phyloP scores from a whole-genome alignment of 2,329 filamentous ascomycete species.

The Endothia cerciana region DNA sequence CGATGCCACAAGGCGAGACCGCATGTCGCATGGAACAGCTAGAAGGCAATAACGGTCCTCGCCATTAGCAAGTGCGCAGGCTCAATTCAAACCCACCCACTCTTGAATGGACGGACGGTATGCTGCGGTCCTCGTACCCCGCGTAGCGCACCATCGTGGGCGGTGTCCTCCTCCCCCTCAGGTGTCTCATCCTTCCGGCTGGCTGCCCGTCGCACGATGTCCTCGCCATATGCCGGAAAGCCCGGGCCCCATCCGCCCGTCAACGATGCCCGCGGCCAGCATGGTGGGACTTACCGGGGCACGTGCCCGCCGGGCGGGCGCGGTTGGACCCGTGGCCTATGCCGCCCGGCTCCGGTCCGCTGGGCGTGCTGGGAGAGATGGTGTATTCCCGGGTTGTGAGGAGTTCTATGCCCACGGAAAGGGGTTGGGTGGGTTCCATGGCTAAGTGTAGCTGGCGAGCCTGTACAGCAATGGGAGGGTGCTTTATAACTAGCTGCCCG shows the following conservation, averaged over 20 bases:
- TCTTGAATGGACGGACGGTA: no score
- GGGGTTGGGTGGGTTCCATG: neutral
- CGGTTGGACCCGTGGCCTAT: neutral
- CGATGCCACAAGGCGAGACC: no score
- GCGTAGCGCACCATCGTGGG: no score
- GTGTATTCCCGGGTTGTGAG: neutral
- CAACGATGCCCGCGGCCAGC: neutral
- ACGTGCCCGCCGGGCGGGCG: neutral
- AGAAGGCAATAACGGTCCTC: no score
- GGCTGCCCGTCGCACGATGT: no score
- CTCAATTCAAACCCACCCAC: no score
- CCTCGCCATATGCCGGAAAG: no score
- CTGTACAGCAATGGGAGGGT: neutral
- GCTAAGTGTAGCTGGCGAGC: neutral
- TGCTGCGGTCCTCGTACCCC: no score
- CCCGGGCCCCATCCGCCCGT: neutral
- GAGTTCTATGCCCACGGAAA: neutral
- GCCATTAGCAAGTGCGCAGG: no score
- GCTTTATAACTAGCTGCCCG: neutral
- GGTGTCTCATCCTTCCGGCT: no score
- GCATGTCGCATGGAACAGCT: no score
- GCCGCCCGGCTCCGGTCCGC: neutral
- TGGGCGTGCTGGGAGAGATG: neutral
- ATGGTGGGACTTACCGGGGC: neutral
- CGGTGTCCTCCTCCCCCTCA: no score